Base-by-base conservation (phyloP, 805 yeast species). In the Hanseniaspora valbyensis region DNA sequence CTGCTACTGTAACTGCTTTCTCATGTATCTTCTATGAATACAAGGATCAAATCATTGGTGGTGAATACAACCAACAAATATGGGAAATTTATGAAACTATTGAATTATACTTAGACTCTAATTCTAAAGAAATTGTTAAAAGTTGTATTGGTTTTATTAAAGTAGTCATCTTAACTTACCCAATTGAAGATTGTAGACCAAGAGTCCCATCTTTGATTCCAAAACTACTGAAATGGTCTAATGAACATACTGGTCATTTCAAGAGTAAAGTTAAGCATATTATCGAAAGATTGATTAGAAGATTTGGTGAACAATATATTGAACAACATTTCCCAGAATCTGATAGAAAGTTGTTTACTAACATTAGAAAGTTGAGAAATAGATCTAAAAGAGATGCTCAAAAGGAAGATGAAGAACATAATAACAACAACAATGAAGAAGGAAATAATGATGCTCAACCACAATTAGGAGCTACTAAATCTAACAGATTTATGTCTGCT, bases 201-300 rank as follows among this genome's bases (percentile, higher is more conserved):
- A 80, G 81, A 57, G 74, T 90, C 58, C 72, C 72, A 30, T 80
- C 76, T 10, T 67, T 92, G 46, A 69, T 92, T 49, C 71, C 75
- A 24, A 82, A 84, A 58, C 73, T 92, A 59, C 72, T 92, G 76
- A 78, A 80, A 54, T 89, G 96, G 92, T 86, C 96, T 38, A 92
- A 87, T 64, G 96, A 89, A 63, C 96, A 90, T 66, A 86, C 87
- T 61, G 94, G 95, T 43, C 95, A 88, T 62, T 92, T 92, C 74
- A 88, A 86, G 64, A 77, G 89, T 13, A 90, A 86, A 66, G 90
- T 92, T 33, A 86, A 87, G 69, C 96, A 92, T 61, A 83, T 92
- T 50, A 71, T 92, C 55, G 99, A 92, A 72, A 77, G 97, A 59
- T 70, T 92, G 60, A 77, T 90, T 50, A 78, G 98, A 63, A 80